These are phyloP conservation scores for Parathielavia hyrcaniae DNA, from an alignment of 495 filamentous ascomycete genomes.

Conservation along the genomic window DNA sequence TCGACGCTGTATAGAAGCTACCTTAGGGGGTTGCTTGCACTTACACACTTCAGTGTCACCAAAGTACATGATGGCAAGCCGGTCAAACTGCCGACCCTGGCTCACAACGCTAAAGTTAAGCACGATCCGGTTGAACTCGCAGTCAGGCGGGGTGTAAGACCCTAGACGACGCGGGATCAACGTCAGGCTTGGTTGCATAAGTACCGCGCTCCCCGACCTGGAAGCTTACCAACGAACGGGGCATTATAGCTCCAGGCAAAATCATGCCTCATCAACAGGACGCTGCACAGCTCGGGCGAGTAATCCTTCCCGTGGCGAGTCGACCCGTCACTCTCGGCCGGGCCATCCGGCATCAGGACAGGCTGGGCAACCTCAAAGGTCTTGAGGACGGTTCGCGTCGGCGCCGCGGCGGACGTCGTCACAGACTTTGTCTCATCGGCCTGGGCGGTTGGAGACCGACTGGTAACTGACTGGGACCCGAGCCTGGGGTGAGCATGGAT, in stretches of 20 bases:
- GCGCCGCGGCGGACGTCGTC: slow-evolving; percentile 18
- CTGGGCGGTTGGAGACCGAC: background rate
- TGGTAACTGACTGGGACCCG: background rate
- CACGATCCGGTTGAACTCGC: slow-evolving; percentile 68
- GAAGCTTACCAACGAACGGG: slow-evolving; percentile 67
- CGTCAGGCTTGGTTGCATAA: background rate
- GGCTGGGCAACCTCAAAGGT: slow-evolving; percentile 68
- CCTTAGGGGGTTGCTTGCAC: slow-evolving; percentile 7
- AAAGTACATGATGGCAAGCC: slow-evolving; percentile 73
- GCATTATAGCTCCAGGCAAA: slow-evolving; percentile 74
- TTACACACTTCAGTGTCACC: slow-evolving; percentile 71
- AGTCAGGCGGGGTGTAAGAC: slow-evolving; percentile 60
- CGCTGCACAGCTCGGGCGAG: slow-evolving; percentile 40
- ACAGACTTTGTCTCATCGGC: slow-evolving; percentile 4
- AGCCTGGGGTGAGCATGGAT: background rate
- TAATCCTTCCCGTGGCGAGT: slow-evolving; percentile 19
- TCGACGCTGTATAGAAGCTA: no score
- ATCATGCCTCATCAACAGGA: slow-evolving; percentile 61
- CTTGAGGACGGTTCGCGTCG: slow-evolving; percentile 40
- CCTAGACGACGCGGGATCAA: slow-evolving; percentile 38
- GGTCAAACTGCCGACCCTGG: slow-evolving; percentile 69
- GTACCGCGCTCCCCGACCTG: no score
- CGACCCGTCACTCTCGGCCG: slow-evolving; percentile 35
- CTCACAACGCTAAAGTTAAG: slow-evolving; percentile 80
- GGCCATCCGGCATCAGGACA: slow-evolving; percentile 44